Base-by-base conservation (phyloP, 2,329 filamentous ascomycete species). In the Aspergillus fructus region DNA sequence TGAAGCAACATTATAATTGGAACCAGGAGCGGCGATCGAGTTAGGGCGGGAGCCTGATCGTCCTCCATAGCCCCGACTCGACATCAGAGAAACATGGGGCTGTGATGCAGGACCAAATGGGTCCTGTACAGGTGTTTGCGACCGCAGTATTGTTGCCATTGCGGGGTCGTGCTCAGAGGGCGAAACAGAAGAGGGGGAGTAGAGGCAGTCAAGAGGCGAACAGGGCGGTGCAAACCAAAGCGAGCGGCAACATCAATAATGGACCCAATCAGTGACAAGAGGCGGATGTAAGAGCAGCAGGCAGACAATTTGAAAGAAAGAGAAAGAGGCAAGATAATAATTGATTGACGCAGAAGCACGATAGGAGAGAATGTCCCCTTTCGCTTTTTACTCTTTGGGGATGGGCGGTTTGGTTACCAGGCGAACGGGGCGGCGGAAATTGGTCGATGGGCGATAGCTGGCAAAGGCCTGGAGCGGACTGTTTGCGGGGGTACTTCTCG, bases 111-210 rank as follows among this genome's bases (percentile, higher is more conserved):
- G 59, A 53, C 61, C 58, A 65, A 75, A 76, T 59, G 66, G 63
- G 60, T 77, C 76, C 62, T 76, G 73, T 55, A 72, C 67, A 52
- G 73, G 73, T 33, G 71, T 76, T 63, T 69, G 73, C 52, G 74
- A 70, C 67, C 71, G 71, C 55, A 71, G 65, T 63, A 68, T 64
- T 69, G 68, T 72, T 48, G 71, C 69, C 69, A 77, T 76, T 60
- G 66, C 59, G 58, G 68, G 63, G 60, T 54, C 49, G 49, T 43
- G 33, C 40, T 47, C 43, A 54, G 53, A 27, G 27, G 53, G 60
- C 59, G 60, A 62, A 60, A 67, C 34, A 13, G 66, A 58, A 54
- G 62, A 56, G 50, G 46, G 27, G 40, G 46, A 43, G 49, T 43
- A 53, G 21, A 42, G 39, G 42, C 37, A 53, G 21, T 19, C 24